Conservation (phyloP, 2,329 filamentous ascomycete genomes). For the Gyromitra esculenta region DNA sequence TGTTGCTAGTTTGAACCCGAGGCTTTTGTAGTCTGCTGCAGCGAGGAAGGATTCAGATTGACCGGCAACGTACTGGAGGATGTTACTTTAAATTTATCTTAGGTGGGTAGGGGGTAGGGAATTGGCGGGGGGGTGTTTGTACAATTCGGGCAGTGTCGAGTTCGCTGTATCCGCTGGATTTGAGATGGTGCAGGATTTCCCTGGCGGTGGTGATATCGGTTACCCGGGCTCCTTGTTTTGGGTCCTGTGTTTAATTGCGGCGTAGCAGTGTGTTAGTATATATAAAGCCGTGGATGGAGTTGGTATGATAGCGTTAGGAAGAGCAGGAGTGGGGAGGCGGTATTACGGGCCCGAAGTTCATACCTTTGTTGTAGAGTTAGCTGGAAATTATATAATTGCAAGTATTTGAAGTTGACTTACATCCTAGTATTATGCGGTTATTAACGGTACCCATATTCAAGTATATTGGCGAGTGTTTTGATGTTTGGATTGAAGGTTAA, state of each 20-base stretch:
- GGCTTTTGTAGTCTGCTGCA: conserved; percentile 79
- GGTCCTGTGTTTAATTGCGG: conserved; percentile 10
- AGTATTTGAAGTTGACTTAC: not conserved
- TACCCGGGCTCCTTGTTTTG: conserved; percentile 34
- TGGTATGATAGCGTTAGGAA: not conserved
- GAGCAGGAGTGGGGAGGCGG: not conserved
- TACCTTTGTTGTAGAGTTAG: conserved; percentile 19
- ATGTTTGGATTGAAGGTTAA: not conserved
- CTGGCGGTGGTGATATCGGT: conserved; percentile 70
- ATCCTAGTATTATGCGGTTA: conserved; percentile 39
- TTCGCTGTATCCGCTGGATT: conserved; percentile 82
- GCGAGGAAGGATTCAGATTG: conserved; percentile 82
- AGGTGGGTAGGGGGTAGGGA: too few relatives aligned
- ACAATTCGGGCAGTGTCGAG: conserved; percentile 78
- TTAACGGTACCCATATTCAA: conserved; percentile 6
- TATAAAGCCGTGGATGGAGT: not conserved
- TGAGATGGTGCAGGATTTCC: conserved; percentile 76
- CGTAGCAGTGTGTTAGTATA: not conserved
- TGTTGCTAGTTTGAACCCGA: conserved; percentile 66
- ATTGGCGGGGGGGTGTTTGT: not conserved
- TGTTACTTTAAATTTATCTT: not conserved
- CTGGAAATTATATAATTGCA: not conserved
- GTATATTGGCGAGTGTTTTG: not conserved
- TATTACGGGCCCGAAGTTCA: conserved; percentile 43
- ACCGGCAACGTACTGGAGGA: conserved; percentile 70